phyloP scores from a whole-genome alignment of 345 rosid species.

The Chamaenerion angustifolium region DNA sequence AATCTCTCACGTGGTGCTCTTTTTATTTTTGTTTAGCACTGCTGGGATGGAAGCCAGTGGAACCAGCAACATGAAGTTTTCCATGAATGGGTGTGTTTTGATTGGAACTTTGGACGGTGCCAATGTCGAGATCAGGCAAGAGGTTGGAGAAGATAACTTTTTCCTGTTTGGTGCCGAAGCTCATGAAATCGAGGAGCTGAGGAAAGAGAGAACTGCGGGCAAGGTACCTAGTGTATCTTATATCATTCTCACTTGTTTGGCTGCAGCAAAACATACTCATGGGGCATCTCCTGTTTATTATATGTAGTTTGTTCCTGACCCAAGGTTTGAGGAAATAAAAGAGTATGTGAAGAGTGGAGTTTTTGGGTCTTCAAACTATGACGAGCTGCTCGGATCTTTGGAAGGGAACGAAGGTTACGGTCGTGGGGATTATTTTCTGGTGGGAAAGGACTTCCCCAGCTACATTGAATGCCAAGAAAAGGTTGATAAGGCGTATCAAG shows the following conservation, averaged over 20 bases:
- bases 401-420: slow-evolving; percentile 47
- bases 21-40: slow-evolving; percentile 14
- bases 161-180: slow-evolving; percentile 38
- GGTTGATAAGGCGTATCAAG: slow-evolving; percentile 42
- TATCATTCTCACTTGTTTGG: background rate
- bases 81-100: slow-evolving; percentile 35
- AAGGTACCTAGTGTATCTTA: slow-evolving; percentile 14
- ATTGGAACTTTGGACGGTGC: slow-evolving; percentile 44
- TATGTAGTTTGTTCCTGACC: slow-evolving; percentile 28
- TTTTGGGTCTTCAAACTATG: slow-evolving; percentile 29
- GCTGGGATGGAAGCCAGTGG: slow-evolving; percentile 53
- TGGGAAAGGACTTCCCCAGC: slow-evolving; percentile 47
- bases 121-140: slow-evolving; percentile 36
- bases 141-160: slow-evolving; percentile 41
- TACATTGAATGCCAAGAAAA: slow-evolving; percentile 44
- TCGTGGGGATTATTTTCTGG: slow-evolving; percentile 39
- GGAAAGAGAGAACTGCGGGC: slow-evolving; percentile 38
- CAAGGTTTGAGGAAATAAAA: slow-evolving; percentile 35
- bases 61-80: slow-evolving; percentile 47
- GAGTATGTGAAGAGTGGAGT: slow-evolving; percentile 26
- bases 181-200: slow-evolving; percentile 29
- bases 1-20: background rate
- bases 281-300: background rate
- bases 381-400: slow-evolving; percentile 33
- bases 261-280: background rate